Conservation (phyloP, 768 basidiomycete species). For the Paxillus involutus region DNA sequence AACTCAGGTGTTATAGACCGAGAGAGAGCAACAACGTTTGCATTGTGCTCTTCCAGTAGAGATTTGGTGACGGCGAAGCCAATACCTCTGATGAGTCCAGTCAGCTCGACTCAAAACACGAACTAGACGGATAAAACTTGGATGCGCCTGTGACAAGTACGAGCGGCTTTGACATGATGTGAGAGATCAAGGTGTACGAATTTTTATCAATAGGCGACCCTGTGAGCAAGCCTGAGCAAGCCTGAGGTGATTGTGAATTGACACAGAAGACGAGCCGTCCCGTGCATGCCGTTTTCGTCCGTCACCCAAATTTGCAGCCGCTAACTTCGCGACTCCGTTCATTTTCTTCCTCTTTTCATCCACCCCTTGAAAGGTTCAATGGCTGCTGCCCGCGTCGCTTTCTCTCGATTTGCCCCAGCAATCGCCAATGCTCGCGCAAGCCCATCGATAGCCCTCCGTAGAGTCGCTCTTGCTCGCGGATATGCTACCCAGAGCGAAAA, state of each 20-base stretch:
- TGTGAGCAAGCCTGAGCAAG: too few relatives aligned
- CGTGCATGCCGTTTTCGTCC: constrained; percentile 21
- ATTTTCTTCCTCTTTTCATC: constrained; percentile 23
- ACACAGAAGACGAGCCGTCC: too few relatives aligned
- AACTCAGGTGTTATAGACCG: constrained; percentile 71
- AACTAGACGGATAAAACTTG: constrained; percentile 43
- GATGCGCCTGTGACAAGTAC: constrained; percentile 87
- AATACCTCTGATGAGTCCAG: constrained; percentile 50
- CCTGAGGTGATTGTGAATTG: too few relatives aligned
- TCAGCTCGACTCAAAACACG: constrained; percentile 3
- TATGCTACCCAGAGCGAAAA: constrained; percentile 64
- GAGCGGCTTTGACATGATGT: constrained; percentile 45
- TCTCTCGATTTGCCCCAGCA: constrained; percentile 63
- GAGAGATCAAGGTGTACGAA: not conserved
- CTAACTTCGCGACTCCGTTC: constrained; percentile 10
- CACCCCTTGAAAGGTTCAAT: constrained; percentile 39
- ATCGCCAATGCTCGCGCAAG: constrained; percentile 42
- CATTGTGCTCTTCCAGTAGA: constrained; percentile 60
- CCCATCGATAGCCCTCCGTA: constrained; percentile 41
- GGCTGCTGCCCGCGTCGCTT: constrained; percentile 56
- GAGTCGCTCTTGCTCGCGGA: constrained; percentile 47
- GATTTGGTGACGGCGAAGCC: constrained; percentile 77
- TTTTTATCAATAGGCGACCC: not conserved
- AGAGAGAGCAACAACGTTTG: constrained; percentile 75
- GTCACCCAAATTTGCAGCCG: constrained; percentile 17